Percentiles rank a stretch among this genome's conserved stretches.
phyloP scores from a whole-genome alignment of 768 basidiomycete species.

The Suillus alpinus region DNA sequence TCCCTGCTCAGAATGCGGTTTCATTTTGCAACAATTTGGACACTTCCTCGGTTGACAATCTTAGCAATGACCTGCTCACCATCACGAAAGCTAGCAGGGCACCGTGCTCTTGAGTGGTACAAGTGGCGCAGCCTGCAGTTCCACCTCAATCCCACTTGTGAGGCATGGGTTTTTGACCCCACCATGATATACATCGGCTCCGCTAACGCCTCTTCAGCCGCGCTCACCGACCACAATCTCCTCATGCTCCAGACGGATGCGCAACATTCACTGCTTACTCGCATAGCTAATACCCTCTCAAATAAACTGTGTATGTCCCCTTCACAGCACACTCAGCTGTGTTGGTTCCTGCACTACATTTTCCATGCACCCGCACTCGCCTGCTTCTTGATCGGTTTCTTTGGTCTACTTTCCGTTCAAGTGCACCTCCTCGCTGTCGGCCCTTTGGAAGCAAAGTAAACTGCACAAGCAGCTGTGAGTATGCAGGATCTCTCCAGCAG shows the following conservation, averaged over 20 bases:
- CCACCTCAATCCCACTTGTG: constrained; percentile 67
- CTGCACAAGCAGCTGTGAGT: constrained; percentile 56
- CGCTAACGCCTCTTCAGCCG: constrained; percentile 46
- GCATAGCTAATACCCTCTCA: constrained; percentile 55
- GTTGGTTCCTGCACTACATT: constrained; percentile 90
- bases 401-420: constrained; percentile 84
- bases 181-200: constrained; percentile 43
- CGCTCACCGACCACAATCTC: constrained; percentile 73
- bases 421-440: constrained; percentile 79
- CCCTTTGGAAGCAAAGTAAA: constrained; percentile 69
- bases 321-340: constrained; percentile 62
- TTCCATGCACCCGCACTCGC: constrained; percentile 89
- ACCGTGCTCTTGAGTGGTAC: constrained; percentile 84
- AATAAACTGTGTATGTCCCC: constrained; percentile 52
- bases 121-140: constrained; percentile 72
- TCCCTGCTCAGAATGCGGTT: too few species aligned
- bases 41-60: constrained; percentile 84
- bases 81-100: constrained; percentile 68
- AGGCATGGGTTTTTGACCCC: constrained; percentile 76
- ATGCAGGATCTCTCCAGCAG: constrained; percentile 66
- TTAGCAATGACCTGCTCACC: constrained; percentile 74
- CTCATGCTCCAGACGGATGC: constrained; percentile 69
- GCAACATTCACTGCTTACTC: constrained; percentile 71
- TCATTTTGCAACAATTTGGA: too few species aligned
- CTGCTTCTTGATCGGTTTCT: constrained; percentile 86